Evolutionary conservation across 2,329 filamentous ascomycete species (phyloP).

Genomic region (Fusarium globosum): DNA sequence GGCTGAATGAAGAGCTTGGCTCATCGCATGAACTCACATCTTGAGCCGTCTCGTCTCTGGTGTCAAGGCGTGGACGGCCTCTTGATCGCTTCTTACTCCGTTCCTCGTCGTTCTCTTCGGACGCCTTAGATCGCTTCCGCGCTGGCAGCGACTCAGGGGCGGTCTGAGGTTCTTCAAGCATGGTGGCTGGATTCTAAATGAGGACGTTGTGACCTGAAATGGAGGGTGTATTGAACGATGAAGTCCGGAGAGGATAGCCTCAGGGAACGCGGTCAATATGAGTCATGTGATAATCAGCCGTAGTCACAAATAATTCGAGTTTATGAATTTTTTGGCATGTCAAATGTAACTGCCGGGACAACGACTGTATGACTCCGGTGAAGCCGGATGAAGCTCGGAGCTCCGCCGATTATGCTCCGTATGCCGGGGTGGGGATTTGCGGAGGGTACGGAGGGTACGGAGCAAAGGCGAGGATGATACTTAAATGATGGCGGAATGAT

Average conservation of each 20-base stretch:
- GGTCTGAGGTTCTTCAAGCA: conserved; percentile 21
- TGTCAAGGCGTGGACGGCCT: conserved; percentile 79
- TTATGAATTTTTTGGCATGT: not conserved
- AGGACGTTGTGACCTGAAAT: not conserved
- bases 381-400: not conserved
- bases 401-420: conserved; percentile 17
- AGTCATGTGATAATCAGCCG: not conserved
- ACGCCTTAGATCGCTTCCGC: conserved; percentile 41
- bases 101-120: conserved; percentile 50
- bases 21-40: conserved; percentile 68
- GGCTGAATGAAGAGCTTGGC: not conserved
- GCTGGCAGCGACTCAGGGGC: not conserved
- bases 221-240: not conserved
- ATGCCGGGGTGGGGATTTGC: conserved; percentile 12
- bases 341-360: not conserved
- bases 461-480: conserved; percentile 9
- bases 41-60: conserved; percentile 80
- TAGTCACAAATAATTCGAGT: not conserved
- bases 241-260: not conserved
- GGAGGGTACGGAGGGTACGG: conserved; percentile 12
- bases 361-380: not conserved
- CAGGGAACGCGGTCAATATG: not conserved
- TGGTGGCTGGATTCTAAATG: not conserved
- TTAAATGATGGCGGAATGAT: not conserved
- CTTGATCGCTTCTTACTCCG: conserved; percentile 70